Percentiles rank a stretch among this genome's conserved stretches.
Evolutionary conservation across 116 monocot species (phyloP).

Genomic region (Posidonia oceanica): DNA sequence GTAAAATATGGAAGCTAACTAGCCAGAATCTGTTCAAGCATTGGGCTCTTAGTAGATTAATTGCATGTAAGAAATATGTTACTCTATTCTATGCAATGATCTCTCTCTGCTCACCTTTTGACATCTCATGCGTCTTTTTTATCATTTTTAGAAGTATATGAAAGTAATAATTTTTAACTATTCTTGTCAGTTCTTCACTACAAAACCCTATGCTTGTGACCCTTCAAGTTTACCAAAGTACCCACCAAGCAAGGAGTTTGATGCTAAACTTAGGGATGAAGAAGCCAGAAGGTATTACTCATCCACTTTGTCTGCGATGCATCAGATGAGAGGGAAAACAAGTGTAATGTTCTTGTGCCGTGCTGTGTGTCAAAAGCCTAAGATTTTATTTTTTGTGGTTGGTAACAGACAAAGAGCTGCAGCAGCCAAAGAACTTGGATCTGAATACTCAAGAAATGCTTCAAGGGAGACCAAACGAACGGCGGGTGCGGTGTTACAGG

Average conservation of each 20-base stretch:
- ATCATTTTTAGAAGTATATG: too few species aligned
- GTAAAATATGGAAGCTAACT: too few species aligned
- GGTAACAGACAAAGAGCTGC: slow-evolving; percentile 28
- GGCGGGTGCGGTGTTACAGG: neutral
- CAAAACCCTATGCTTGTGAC: slow-evolving; percentile 53
- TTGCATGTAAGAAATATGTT: too few species aligned
- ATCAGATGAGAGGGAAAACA: too few species aligned
- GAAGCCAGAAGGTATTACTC: slow-evolving; percentile 46
- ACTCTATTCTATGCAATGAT: too few species aligned
- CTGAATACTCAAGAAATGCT: slow-evolving; percentile 17
- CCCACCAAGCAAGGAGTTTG: slow-evolving; percentile 73
- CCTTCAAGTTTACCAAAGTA: slow-evolving; percentile 61
- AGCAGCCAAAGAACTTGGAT: slow-evolving; percentile 9
- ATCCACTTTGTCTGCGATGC: neutral
- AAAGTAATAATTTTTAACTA: too few species aligned
- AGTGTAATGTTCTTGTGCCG: too few species aligned
- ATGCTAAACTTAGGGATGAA: slow-evolving; percentile 48
- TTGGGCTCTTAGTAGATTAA: too few species aligned
- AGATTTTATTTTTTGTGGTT: neutral
- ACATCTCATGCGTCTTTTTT: too few species aligned
- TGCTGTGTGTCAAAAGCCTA: too few species aligned
- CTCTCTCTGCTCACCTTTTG: too few species aligned
- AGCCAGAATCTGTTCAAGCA: too few species aligned
- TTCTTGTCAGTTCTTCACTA: slow-evolving; percentile 42
- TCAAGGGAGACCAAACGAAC: neutral